Evolutionary conservation across 352 stramenopile species (phyloP), one percentile per base, ranked within the genome.

Genomic region (Blastocystis sp.): DNA sequence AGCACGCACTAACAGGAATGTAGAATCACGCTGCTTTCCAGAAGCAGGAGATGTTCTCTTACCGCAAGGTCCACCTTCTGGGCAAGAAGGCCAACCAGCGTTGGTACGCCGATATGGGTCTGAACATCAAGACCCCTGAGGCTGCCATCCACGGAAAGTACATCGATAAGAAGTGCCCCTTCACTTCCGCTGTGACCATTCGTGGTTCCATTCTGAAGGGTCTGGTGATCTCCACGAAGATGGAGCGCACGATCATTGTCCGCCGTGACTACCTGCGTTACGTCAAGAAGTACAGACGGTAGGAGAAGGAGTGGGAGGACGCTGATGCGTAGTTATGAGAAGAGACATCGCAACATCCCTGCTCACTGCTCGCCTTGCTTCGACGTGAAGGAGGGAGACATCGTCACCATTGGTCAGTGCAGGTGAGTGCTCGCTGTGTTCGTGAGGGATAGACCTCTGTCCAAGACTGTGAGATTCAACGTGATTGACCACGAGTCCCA

Each of bases 391-490:
- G 96, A 98, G 84, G 96, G 96, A 87, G 96, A 99, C 91, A 94
- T 99, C 89, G 96, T 99, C 46, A 98, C 96, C 73, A 94, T 99
- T 88, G 96, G 95, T 88, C 95, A 99, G 92, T 99, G 96, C 94
- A 93, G 96, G 57, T 46, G 18, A 48, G 57, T 4, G n/a, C n/a
- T 3, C 18, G n/a, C 16, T 34, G 8, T 16, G 8, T 24, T 63
- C 8, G n/a, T 63, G 14, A 24, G 16, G 21, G 16, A 16, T 63
- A 63, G 63, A 90, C 96, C 96, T 87, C 93, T 99, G 86, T 94
- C 94, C 90, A 99, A 99, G 92, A 99, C 96, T 65, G 95, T 99
- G 59, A 94, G 95, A 88, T 99, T 99, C 92, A 99, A 99, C 91
- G 96, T 99, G 85, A 89, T 99, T 44, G 92, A 97, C 16, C 69